Evolutionary conservation across 2,329 filamentous ascomycete species (phyloP).

Genomic region (Tolypocladium capitatum): DNA sequence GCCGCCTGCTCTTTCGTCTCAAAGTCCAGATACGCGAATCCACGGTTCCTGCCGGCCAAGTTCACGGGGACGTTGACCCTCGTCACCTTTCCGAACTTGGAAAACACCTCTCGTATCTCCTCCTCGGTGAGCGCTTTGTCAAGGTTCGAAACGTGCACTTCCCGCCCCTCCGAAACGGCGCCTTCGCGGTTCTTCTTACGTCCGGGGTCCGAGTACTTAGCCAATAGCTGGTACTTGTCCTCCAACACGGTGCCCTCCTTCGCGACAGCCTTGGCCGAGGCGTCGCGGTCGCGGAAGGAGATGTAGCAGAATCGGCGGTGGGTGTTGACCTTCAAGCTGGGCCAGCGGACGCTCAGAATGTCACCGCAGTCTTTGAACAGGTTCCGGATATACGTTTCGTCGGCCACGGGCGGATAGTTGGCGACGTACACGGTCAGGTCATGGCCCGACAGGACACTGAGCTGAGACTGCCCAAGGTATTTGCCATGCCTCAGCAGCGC

Average conservation of each 20-base stretch:
- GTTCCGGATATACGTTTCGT: slow-evolving; percentile 54
- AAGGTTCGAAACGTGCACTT: slow-evolving; percentile 65
- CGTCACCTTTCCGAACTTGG: slow-evolving; percentile 62
- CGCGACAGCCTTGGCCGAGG: slow-evolving; percentile 56
- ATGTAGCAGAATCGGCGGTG: slow-evolving; percentile 92
- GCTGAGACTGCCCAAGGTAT: slow-evolving; percentile 57
- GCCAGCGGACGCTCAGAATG: slow-evolving; percentile 75
- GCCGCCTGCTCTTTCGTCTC: slow-evolving; percentile 55
- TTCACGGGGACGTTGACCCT: slow-evolving; percentile 58
- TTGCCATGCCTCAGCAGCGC: slow-evolving; percentile 75
- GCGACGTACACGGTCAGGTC: slow-evolving; percentile 77
- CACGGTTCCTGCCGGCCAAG: slow-evolving; percentile 55
- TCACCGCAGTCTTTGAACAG: slow-evolving; percentile 67
- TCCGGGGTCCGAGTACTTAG: slow-evolving; percentile 72
- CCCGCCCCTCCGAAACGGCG: slow-evolving; percentile 73
- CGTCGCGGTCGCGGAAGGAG: slow-evolving; percentile 61
- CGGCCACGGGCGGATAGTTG: slow-evolving; percentile 72
- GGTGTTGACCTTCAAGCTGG: slow-evolving; percentile 78
- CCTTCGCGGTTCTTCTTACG: slow-evolving; percentile 68
- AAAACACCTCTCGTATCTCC: slow-evolving; percentile 59
- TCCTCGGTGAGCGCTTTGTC: slow-evolving; percentile 48
- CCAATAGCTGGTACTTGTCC: slow-evolving; percentile 54
- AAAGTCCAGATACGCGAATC: slow-evolving; percentile 72
- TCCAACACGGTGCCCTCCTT: slow-evolving; percentile 61
- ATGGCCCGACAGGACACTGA: slow-evolving; percentile 62